Percentiles rank a stretch among this genome's conserved stretches.
Evolutionary conservation across 495 filamentous ascomycete genomes (phyloP).

Genomic region (Chaetomium fimeti): DNA sequence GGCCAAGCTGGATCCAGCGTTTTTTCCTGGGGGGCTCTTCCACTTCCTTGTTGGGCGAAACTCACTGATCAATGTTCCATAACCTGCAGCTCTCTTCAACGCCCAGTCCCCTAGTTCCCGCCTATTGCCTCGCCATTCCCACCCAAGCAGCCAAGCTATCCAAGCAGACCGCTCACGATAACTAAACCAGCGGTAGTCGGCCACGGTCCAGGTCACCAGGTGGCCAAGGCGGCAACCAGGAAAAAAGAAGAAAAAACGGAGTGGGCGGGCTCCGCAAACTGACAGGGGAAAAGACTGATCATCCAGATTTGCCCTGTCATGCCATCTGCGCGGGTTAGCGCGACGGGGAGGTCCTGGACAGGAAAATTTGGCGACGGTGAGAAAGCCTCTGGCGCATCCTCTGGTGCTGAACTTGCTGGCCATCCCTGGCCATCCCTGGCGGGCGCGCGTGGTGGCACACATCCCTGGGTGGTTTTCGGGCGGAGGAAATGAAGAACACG

Average conservation of each 20-base stretch:
- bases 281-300: background rate
- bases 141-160: background rate
- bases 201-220: no score
- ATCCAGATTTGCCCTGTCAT: background rate
- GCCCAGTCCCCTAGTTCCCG: constrained; percentile 4
- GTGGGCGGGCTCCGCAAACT: background rate
- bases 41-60: no score
- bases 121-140: constrained; percentile 23
- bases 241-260: background rate
- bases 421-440: constrained; percentile 3
- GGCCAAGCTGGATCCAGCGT: background rate
- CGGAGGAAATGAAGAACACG: constrained; percentile 10
- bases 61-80: no score
- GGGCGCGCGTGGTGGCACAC: background rate
- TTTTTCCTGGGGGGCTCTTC: background rate
- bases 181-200: background rate
- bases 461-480: background rate
- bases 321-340: background rate
- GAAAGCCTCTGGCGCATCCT: constrained; percentile 3
- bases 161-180: background rate
- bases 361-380: background rate
- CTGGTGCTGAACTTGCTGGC: background rate
- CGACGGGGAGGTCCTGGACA: constrained; percentile 1
- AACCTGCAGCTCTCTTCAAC: background rate
- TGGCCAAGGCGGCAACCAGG: background rate